These are phyloP conservation scores for Botrytis pseudocinerea DNA, from an alignment of 2,329 filamentous ascomycete species.

Conservation along the genomic window DNA sequence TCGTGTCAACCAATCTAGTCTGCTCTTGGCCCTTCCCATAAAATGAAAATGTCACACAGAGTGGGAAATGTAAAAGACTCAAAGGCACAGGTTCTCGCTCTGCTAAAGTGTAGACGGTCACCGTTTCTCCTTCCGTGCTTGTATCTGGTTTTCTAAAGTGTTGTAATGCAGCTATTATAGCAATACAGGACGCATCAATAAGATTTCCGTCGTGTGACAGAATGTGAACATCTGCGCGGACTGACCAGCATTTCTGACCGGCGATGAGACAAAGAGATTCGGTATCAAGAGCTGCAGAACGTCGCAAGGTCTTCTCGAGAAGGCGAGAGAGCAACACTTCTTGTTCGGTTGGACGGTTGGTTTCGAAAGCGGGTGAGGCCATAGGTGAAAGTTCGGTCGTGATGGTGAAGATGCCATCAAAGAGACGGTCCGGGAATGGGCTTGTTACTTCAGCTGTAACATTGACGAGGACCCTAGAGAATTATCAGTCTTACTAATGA, in stretches of 20 bases:
- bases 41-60: constrained; percentile 88
- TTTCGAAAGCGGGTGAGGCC: constrained; percentile 86
- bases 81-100: constrained; percentile 90
- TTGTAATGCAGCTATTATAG: constrained; percentile 81
- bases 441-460: constrained; percentile 86
- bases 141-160: constrained; percentile 93
- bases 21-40: constrained; percentile 66
- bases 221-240: constrained; percentile 89
- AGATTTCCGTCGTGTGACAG: constrained; percentile 89
- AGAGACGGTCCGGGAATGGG: constrained; percentile 84
- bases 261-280: constrained; percentile 94
- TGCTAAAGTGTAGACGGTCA: constrained; percentile 79
- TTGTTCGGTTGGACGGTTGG: constrained; percentile 77
- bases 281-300: constrained; percentile 89
- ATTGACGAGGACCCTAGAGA: constrained; percentile 71
- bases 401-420: constrained; percentile 94
- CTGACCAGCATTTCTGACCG: constrained; percentile 85
- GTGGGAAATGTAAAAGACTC: constrained; percentile 87
- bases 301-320: constrained; percentile 90
- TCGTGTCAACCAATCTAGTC: constrained; percentile 70
- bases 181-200: constrained; percentile 81
- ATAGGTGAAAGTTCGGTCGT: constrained; percentile 88
- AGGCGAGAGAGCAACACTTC: constrained; percentile 85
- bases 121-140: constrained; percentile 76
- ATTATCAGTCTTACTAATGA: neutral